phyloP scores from a whole-genome alignment of 352 stramenopile genomes.

The Pythium aphanidermatum region DNA sequence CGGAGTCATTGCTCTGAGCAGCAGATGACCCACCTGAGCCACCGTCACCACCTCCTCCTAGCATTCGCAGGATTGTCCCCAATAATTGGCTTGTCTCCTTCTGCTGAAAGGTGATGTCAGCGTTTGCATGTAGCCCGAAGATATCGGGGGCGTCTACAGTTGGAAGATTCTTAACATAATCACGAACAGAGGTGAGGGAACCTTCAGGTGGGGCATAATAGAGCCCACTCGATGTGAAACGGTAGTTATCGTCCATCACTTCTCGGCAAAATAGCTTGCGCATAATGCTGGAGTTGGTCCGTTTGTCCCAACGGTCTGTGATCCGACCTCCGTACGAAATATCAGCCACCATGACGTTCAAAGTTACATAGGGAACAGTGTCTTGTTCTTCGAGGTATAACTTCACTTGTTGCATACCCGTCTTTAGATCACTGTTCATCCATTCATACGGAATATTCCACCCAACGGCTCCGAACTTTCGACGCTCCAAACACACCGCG shows the following conservation, averaged over 20 bases:
- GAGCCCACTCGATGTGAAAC: constrained; percentile 63
- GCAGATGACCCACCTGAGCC: constrained; percentile 32
- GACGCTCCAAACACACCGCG: constrained; percentile 89
- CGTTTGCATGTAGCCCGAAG: constrained; percentile 92
- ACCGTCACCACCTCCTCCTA: constrained; percentile 40
- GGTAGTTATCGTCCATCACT: constrained; percentile 86
- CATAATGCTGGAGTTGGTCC: constrained; percentile 93
- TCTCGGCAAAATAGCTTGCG: constrained; percentile 85
- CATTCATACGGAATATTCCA: constrained; percentile 96
- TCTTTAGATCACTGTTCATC: constrained; percentile 96
- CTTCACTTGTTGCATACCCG: constrained; percentile 88
- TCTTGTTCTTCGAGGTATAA: constrained; percentile 94
- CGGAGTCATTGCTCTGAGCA: constrained; percentile 56
- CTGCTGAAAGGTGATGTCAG: constrained; percentile 93
- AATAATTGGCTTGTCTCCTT: constrained; percentile 84
- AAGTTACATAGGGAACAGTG: constrained; percentile 88
- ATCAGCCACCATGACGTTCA: constrained; percentile 94
- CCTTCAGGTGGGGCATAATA: constrained; percentile 80
- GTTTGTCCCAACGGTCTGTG: constrained; percentile 93
- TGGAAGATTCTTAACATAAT: constrained; percentile 83
- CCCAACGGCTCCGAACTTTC: constrained; percentile 93
- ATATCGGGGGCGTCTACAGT: constrained; percentile 85
- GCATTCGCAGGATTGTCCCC: constrained; percentile 66
- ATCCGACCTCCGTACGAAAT: constrained; percentile 94
- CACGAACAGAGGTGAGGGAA: constrained; percentile 46